Conservation (phyloP, 2,329 filamentous ascomycete genomes). For the Cladobotryum mycophilum region DNA sequence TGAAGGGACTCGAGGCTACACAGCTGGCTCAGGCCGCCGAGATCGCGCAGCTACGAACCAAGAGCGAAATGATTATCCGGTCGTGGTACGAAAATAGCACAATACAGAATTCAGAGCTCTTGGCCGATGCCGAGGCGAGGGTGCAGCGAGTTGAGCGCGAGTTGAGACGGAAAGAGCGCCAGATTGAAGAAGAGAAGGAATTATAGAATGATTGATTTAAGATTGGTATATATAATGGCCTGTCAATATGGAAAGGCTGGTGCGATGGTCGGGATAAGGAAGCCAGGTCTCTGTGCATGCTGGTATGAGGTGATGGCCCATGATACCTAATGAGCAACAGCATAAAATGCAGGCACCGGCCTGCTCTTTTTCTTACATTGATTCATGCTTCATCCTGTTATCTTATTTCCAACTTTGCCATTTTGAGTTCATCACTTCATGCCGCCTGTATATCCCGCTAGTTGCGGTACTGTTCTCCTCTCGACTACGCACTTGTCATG, state of each 20-base stretch:
- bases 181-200: slow-evolving; percentile 43
- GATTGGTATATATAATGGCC: too few species aligned
- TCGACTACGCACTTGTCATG: background rate
- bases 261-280: too few species aligned
- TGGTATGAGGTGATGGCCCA: slow-evolving; percentile 6
- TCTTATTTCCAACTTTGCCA: background rate
- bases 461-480: background rate
- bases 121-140: slow-evolving; percentile 65
- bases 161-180: slow-evolving; percentile 58
- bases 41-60: slow-evolving; percentile 55
- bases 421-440: background rate
- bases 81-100: slow-evolving; percentile 70
- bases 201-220: background rate
- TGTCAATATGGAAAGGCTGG: too few species aligned
- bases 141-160: slow-evolving; percentile 59
- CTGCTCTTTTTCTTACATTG: background rate
- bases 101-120: slow-evolving; percentile 59
- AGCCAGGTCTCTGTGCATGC: too few species aligned
- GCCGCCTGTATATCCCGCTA: too few species aligned
- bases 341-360: background rate
- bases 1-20: slow-evolving; percentile 53
- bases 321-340: background rate
- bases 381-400: background rate
- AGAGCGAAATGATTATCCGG: slow-evolving; percentile 57
- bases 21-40: slow-evolving; percentile 58